A percentile compares a stretch with the other conserved stretches of the same genome.
These are phyloP conservation scores for Pleurotus ostreatus DNA, from an alignment of 768 basidiomycete genomes.

Conservation along the genomic window DNA sequence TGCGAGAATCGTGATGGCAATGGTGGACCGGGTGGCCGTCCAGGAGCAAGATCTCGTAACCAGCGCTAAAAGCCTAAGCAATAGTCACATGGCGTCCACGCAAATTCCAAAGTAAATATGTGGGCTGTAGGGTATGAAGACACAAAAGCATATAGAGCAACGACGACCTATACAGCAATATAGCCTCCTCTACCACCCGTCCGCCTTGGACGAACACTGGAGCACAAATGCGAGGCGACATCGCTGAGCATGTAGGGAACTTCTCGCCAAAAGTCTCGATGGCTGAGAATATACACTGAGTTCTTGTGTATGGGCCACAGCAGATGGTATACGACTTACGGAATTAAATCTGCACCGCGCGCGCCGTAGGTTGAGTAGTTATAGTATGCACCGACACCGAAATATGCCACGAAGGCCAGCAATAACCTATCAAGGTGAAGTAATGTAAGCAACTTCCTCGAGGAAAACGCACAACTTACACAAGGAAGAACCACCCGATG, in stretches of 20 bases:
- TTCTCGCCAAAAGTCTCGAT: slow-evolving; percentile 89
- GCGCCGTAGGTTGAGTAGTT: slow-evolving; percentile 89
- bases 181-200: slow-evolving; percentile 67
- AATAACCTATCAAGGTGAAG: slow-evolving; percentile 40
- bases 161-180: slow-evolving; percentile 55
- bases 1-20: too few species aligned
- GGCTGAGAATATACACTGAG: slow-evolving; percentile 36
- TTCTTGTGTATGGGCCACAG: neutral
- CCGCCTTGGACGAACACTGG: slow-evolving; percentile 63
- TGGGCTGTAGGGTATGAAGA: too few species aligned
- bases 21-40: too few species aligned
- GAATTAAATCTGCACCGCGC: slow-evolving; percentile 76
- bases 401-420: slow-evolving; percentile 65
- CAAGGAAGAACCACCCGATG: slow-evolving; percentile 85
- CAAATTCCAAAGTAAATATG: too few species aligned
- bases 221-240: slow-evolving; percentile 73
- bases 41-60: too few species aligned
- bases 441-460: neutral
- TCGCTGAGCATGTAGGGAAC: slow-evolving; percentile 84
- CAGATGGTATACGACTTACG: slow-evolving; percentile 44
- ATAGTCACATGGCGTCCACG: too few species aligned
- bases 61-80: too few species aligned
- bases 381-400: slow-evolving; percentile 78
- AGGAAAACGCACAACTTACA: slow-evolving; percentile 43
- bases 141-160: too few species aligned